phyloP scores from a whole-genome alignment of 1,284 basidiomycete genomes.

The Cryptococcus sp. region DNA sequence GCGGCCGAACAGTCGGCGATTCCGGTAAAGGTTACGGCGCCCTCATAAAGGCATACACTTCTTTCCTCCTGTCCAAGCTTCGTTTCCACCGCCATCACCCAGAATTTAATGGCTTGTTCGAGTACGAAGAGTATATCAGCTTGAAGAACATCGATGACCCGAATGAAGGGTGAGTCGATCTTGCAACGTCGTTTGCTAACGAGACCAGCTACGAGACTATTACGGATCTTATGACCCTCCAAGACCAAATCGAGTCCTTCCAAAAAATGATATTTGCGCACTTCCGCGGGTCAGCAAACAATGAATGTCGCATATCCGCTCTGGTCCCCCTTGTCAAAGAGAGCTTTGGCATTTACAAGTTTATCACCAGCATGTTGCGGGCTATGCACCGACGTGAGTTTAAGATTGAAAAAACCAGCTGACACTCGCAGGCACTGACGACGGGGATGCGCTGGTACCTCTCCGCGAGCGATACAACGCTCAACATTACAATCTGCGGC shows the following conservation, averaged over 20 bases:
- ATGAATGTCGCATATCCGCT: constrained; percentile 91
- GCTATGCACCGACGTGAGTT: constrained; percentile 86
- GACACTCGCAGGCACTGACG: constrained; percentile 70
- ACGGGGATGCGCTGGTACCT: constrained; percentile 80
- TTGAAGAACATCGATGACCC: constrained; percentile 95
- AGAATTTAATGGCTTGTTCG: constrained; percentile 94
- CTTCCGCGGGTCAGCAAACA: constrained; percentile 85
- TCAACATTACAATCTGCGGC: constrained; percentile 86
- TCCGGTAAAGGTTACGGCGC: constrained; percentile 81
- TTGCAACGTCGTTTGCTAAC: background rate
- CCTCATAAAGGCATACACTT: constrained; percentile 89
- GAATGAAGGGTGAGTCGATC: constrained; percentile 79
- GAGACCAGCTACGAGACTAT: constrained; percentile 84
- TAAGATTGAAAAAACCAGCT: constrained; percentile 1
- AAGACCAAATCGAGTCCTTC: constrained; percentile 96
- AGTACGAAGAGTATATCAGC: constrained; percentile 95
- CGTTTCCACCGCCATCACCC: constrained; percentile 89
- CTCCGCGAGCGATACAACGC: constrained; percentile 78
- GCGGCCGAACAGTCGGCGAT: constrained; percentile 82
- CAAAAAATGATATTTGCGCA: constrained; percentile 93
- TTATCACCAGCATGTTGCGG: constrained; percentile 94
- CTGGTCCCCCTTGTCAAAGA: constrained; percentile 94
- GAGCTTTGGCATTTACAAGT: constrained; percentile 95
- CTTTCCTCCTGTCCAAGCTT: constrained; percentile 90
- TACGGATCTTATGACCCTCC: constrained; percentile 88